These are phyloP conservation scores for Capsicum chinense DNA, from an alignment of 257 asterid species.

Conservation along the genomic window DNA sequence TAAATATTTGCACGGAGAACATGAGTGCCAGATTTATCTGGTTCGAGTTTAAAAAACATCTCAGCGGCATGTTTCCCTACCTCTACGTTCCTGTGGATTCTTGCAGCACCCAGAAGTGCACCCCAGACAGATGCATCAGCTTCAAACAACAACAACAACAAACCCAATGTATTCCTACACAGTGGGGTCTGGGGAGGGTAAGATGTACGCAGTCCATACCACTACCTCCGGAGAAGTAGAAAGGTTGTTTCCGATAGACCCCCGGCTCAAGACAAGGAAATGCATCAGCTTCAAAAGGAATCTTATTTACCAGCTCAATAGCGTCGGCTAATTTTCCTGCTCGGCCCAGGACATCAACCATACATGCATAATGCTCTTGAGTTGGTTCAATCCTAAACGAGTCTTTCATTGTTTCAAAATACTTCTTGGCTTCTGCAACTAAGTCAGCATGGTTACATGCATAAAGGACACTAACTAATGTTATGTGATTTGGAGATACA, in stretches of 20 bases:
- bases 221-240: too few relatives aligned
- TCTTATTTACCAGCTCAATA: conserved; percentile 18
- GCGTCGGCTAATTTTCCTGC: conserved; percentile 14
- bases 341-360: conserved; percentile 11
- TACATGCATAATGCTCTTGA: conserved; percentile 22
- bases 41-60: not conserved
- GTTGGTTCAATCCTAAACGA: not conserved
- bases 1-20: conserved; percentile 24
- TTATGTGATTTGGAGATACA: conserved; percentile 19
- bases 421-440: conserved; percentile 12
- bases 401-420: conserved; percentile 17
- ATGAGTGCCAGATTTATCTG: conserved; percentile 19
- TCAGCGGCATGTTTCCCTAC: conserved; percentile 14
- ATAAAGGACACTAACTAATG: conserved; percentile 23
- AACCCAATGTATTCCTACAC: too few relatives aligned
- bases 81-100: conserved; percentile 13
- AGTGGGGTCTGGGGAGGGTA: too few relatives aligned
- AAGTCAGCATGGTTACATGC: conserved; percentile 21
- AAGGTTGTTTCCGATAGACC: too few relatives aligned
- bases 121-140: conserved; percentile 24
- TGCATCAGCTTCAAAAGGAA: conserved; percentile 23
- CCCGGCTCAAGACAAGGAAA: not conserved
- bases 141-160: not conserved
- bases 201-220: too few relatives aligned
- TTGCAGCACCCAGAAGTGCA: conserved; percentile 21